phyloP scores from a whole-genome alignment of 176 grass and related monocot genomes.

The Hordeum vulgare region DNA sequence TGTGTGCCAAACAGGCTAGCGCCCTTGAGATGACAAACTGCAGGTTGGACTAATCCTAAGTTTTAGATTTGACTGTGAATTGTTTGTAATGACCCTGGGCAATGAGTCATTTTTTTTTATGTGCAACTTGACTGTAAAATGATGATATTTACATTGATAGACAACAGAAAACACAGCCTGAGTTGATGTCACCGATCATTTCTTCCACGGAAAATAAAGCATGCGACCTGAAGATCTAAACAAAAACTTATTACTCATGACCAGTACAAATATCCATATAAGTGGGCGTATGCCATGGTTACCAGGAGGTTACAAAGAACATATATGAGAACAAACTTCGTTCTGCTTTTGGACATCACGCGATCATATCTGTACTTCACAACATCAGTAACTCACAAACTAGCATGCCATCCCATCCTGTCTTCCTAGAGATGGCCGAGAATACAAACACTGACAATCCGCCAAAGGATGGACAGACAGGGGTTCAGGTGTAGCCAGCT shows the following conservation, averaged over 20 bases:
- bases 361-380: not conserved
- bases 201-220: not conserved
- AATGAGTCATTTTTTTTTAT: no score
- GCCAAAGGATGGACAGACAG: not conserved
- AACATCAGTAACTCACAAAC: not conserved
- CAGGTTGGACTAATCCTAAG: no score
- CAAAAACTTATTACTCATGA: no score
- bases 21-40: no score
- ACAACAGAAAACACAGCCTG: no score
- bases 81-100: no score
- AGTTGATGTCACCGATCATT: not conserved
- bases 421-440: not conserved
- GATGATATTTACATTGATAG: no score
- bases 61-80: no score
- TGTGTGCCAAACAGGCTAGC: no score
- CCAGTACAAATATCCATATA: not conserved
- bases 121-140: no score
- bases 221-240: not conserved
- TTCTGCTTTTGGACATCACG: not conserved
- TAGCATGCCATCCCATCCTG: not conserved
- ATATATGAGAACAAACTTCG: not conserved
- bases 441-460: not conserved
- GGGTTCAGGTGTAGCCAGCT: not conserved
- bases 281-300: not conserved
- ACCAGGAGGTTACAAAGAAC: not conserved